phyloP scores from a whole-genome alignment of 306 rosid genomes.

The Oemleria cerasiformis region DNA sequence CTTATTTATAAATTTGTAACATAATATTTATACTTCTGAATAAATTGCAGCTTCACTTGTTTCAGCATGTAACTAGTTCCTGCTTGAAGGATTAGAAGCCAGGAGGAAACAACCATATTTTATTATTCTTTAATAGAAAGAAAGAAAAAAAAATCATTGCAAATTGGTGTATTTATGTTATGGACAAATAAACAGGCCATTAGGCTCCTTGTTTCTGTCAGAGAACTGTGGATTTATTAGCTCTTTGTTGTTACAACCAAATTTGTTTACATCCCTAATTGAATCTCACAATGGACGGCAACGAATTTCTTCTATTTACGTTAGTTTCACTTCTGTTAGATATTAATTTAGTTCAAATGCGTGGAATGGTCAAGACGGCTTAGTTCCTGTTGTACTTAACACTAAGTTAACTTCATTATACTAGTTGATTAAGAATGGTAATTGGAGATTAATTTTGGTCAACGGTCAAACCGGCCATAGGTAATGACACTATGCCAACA shows the following conservation, averaged over 20 bases:
- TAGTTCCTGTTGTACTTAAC: background rate
- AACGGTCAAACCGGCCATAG: slow-evolving; percentile 18
- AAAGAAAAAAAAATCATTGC: background rate
- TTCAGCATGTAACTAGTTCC: background rate
- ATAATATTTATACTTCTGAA: background rate
- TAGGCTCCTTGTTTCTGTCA: background rate
- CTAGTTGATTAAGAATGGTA: no score
- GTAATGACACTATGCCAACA: slow-evolving; percentile 10
- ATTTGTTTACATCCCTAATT: background rate
- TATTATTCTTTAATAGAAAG: background rate
- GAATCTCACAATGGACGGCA: background rate
- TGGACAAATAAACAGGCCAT: slow-evolving; percentile 7
- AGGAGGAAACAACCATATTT: background rate
- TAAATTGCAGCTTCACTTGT: background rate
- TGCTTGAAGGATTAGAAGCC: slow-evolving; percentile 3
- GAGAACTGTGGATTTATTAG: background rate
- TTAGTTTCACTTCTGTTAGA: background rate
- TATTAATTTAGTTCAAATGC: no score
- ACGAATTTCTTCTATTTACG: background rate
- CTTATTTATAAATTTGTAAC: slow-evolving; percentile 3
- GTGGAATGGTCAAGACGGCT: no score
- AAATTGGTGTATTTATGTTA: background rate
- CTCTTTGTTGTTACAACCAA: background rate
- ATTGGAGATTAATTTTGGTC: background rate
- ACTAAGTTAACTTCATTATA: background rate